Base-by-base conservation (phyloP, 371 early-diverging fungal species). In the Mortierella sp. region DNA sequence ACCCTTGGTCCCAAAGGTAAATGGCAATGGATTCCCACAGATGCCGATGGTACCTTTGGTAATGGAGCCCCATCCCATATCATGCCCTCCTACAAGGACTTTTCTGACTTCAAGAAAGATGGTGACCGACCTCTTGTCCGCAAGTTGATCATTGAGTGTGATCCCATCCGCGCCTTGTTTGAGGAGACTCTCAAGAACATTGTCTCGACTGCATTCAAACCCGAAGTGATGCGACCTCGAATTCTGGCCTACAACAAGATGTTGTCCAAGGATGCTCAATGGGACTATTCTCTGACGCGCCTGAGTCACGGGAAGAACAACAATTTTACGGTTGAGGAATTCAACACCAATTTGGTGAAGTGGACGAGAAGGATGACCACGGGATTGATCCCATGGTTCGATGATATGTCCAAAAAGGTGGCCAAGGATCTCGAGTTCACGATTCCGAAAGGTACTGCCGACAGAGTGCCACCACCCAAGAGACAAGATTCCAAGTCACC, bases 181-280 rank as follows among this genome's bases (percentile, higher is more conserved):
- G 81, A 85, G 59, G 67, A 70, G 11, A 81, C 69, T 12, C 66
- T 85, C 37, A 85, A 82, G 75, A 83, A 82, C 18, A 57, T 85
- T 18, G 70, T 84, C 62, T 84, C 83, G 60, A 75, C 81, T n/a
- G 84, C 83, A 68, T 85, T 84, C 70, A 85, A 85, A 56, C 81
- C 84, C 26, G 77, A 81, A 12, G 75, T 80, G 28, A 62, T 85
- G 44, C 64, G 37, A 37, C 37, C 37, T 37, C 77, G 81, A n/a
- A 69, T 86, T n/a, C 52, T 80, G 28, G 84, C 79, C 21, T 83
- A 83, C 81, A 68, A 67, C 11, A 43, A 73, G 21, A 83, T 84
- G 83, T 67, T 86, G 62, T 44, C 57, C 15, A 74, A 83, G 72
- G 86, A 86, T 60, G 74, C 83, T 57, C 72, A 70, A n/a, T 86